Evolutionary conservation across 1,284 basidiomycete species (phyloP), one percentile per base, ranked within the genome.

Genomic region (Rhodotorula sp.): DNA sequence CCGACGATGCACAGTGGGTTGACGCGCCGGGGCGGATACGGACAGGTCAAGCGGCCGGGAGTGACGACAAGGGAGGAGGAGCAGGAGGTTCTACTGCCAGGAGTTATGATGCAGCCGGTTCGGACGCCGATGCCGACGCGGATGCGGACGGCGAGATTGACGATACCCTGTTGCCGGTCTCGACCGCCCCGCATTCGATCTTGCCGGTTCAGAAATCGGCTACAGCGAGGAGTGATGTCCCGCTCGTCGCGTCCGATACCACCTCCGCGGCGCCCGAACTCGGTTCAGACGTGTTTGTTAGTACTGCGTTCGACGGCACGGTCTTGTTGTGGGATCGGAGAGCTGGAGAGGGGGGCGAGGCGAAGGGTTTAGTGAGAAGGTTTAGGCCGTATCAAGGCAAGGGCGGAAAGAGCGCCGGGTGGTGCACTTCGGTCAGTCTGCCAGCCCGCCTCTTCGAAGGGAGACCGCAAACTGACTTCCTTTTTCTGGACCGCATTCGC

Each of bases 251-350:
- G 26, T 34, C 50, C n/a, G 50, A 56, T 3, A 28, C 34, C 12
- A 38, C 3, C 38, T 12, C 38, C 38, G 43, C 67, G 77, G 56
- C 85, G 8, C 18, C 26, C 31, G 81, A 85, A 23, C 92, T 89
- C 81, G 95, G 92, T 34, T 84, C 89, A 6, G 92, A 98, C 79
- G 81, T 97, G 52, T 81, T 99, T 56, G 86, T 99, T 85, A 94
- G 93, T 5, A 89, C 90, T 38, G 90, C 89, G 14, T 90, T 97
- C 73, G 94, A 97, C 77, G 95, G 97, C 1, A 92, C 97, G 79
- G 87, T 97, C 26, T 87, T 95, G 50, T 81, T 99, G 12, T 95
- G 94, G 89, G 95, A 99, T 79, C 86, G 89, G 75, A 85, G 95
- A 69, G 87, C 88, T 48, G 84, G 87, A 60, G 83, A 85, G 2